Evolutionary conservation across 2,329 filamentous ascomycete genomes (phyloP).

Genomic region (Hypomyces perniciosus): DNA sequence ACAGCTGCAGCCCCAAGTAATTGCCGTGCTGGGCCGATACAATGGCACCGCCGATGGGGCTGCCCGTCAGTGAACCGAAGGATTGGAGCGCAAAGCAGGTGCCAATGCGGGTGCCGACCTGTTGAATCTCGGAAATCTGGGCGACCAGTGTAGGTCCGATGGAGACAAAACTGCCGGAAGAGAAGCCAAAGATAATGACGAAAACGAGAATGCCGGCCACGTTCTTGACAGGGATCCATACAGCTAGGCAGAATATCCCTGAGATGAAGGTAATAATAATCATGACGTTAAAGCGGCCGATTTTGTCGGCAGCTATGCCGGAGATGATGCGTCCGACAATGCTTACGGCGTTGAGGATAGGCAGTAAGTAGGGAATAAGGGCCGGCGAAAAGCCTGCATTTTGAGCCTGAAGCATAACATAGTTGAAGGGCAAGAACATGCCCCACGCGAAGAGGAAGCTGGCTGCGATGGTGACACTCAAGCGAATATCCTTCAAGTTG

Average conservation of each 20-base stretch:
- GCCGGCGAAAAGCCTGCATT: conserved; percentile 15
- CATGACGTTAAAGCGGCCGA: conserved; percentile 25
- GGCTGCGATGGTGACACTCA: conserved; percentile 25
- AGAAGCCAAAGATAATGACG: conserved; percentile 29
- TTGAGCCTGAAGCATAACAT: conserved; percentile 19
- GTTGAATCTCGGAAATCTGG: conserved; percentile 46
- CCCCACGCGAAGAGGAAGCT: conserved; percentile 27
- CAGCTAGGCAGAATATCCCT: conserved; percentile 22
- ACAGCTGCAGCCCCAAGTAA: too few relatives aligned
- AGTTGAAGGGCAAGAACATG: conserved; percentile 29
- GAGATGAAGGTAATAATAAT: conserved; percentile 39
- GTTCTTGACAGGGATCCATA: conserved; percentile 32
- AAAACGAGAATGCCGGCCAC: conserved; percentile 24
- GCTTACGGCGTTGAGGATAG: conserved; percentile 21
- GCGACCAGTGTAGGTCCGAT: conserved; percentile 27
- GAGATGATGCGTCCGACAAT: conserved; percentile 20
- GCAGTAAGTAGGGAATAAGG: conserved; percentile 19
- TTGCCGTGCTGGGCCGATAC: too few relatives aligned
- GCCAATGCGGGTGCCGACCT: conserved; percentile 28
- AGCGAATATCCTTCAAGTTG: conserved; percentile 24
- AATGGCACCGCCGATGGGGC: conserved; percentile 49
- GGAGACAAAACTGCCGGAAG: conserved; percentile 28
- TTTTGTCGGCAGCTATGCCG: conserved; percentile 19
- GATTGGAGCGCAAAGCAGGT: conserved; percentile 46
- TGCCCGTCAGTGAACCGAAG: conserved; percentile 50